These are phyloP conservation scores for Penicillium samsonianum DNA, from an alignment of 495 filamentous ascomycete genomes.

Conservation along the genomic window DNA sequence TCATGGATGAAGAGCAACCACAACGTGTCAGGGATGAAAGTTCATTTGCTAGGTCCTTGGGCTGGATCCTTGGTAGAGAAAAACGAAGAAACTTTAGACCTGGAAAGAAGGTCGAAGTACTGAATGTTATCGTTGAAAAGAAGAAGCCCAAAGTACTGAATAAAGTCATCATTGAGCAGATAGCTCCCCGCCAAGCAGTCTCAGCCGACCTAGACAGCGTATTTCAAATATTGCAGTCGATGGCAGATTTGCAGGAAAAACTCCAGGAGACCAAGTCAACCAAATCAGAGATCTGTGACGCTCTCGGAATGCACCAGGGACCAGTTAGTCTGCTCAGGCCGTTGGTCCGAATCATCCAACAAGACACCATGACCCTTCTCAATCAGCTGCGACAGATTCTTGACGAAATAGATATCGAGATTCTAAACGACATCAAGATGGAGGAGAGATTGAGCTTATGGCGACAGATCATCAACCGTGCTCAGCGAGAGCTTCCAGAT, in stretches of 20 bases:
- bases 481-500: conserved; percentile 18
- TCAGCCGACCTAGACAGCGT: conserved; percentile 12
- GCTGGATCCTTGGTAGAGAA: not conserved
- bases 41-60: not conserved
- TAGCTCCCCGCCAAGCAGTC: conserved; percentile 9
- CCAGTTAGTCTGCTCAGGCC: not conserved
- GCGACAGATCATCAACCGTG: conserved; percentile 17
- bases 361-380: conserved; percentile 14
- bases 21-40: not conserved
- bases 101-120: no score
- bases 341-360: conserved; percentile 13
- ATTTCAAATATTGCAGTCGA: conserved; percentile 1
- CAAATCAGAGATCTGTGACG: conserved; percentile 8
- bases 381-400: conserved; percentile 9
- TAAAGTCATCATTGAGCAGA: conserved; percentile 17
- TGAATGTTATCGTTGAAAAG: no score
- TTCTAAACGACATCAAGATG: conserved; percentile 19
- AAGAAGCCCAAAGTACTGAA: not conserved
- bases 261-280: not conserved
- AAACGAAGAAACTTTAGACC: no score
- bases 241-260: not conserved
- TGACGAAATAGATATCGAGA: conserved; percentile 17
- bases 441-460: conserved; percentile 17
- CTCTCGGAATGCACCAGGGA: not conserved
- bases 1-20: not conserved